A percentile compares a stretch with the other conserved stretches of the same genome.
phyloP scores from a whole-genome alignment of 306 rosid species.

The Vachellia pachyceras region DNA sequence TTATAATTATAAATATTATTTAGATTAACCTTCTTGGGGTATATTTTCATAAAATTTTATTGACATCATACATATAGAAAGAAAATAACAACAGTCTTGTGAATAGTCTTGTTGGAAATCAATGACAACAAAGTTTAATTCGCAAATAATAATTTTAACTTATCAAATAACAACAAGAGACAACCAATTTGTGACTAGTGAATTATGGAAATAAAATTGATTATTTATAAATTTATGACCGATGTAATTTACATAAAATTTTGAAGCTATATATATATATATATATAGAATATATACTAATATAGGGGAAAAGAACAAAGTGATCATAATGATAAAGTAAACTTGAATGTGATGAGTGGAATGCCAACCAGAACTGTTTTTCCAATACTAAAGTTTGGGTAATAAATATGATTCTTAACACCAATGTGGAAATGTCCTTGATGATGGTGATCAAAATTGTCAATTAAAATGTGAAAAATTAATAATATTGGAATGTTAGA shows the following conservation, averaged over 20 bases:
- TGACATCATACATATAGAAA: no score
- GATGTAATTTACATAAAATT: neutral
- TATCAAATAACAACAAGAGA: no score
- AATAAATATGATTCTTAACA: neutral
- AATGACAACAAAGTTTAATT: no score
- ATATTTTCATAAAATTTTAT: no score
- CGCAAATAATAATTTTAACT: no score
- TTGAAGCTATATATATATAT: neutral
- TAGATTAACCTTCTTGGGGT: no score
- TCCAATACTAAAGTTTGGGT: constrained; percentile 5
- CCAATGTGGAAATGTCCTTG: neutral
- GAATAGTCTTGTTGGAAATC: no score
- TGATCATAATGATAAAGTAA: neutral
- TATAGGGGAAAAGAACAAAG: neutral
- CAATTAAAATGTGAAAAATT: neutral
- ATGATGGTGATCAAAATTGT: neutral
- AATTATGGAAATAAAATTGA: no score
- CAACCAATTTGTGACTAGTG: neutral
- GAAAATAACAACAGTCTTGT: no score
- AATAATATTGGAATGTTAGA: neutral
- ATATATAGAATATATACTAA: neutral
- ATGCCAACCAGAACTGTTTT: constrained; percentile 6
- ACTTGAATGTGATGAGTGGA: neutral
- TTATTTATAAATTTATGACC: neutral
- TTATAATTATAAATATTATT: no score